These are phyloP conservation scores for Casuarina cunninghamiana DNA, from an alignment of 306 rosid genomes.

Conservation along the genomic window DNA sequence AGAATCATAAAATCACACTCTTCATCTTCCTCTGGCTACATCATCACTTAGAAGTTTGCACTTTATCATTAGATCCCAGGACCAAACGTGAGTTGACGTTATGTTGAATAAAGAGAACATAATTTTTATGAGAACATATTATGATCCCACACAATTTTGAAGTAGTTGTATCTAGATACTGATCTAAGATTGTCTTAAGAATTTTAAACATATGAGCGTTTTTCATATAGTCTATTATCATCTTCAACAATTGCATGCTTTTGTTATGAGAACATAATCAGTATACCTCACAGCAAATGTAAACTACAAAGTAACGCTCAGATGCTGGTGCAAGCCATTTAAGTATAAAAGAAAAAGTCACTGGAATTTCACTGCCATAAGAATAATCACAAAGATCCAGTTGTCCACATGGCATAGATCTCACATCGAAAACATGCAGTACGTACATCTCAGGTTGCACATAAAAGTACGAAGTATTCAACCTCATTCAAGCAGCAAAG, in stretches of 20 bases:
- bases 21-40: neutral
- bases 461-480: neutral
- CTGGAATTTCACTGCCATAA: neutral
- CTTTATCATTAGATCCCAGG: neutral
- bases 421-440: neutral
- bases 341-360: neutral
- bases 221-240: neutral
- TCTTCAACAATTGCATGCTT: neutral
- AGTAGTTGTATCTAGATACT: neutral
- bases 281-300: neutral
- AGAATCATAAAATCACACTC: slow-evolving; percentile 5
- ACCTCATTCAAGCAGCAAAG: neutral
- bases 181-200: neutral
- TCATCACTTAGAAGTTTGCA: neutral
- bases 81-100: neutral
- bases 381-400: no score
- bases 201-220: neutral
- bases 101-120: neutral
- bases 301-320: neutral
- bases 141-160: neutral
- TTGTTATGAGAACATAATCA: neutral
- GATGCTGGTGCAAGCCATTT: slow-evolving; percentile 10
- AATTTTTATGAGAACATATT: neutral
- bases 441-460: neutral
- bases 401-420: neutral